phyloP scores from a whole-genome alignment of 192 early-diverging fungal species.

The Gigaspora rosea region DNA sequence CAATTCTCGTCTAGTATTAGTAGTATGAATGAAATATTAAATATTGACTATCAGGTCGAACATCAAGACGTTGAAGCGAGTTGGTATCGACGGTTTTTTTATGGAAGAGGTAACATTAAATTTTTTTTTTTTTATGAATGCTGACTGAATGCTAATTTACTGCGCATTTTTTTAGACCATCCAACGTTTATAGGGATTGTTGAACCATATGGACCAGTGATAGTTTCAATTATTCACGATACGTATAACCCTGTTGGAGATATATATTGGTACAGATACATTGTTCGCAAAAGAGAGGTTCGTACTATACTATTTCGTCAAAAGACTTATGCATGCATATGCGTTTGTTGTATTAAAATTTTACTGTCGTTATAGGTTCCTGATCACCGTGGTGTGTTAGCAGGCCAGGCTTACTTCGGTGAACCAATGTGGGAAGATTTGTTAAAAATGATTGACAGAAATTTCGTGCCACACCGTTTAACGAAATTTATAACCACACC shows the following conservation, averaged over 20 bases:
- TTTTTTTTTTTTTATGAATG: not conserved
- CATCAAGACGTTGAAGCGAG: not conserved
- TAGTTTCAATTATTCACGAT: conserved; percentile 56
- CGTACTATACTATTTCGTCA: not conserved
- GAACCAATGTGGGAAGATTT: conserved; percentile 8
- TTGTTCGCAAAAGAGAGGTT: not conserved
- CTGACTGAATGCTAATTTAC: not conserved
- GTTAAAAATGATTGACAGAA: not conserved
- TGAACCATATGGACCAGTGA: conserved; percentile 56
- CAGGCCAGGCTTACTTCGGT: not conserved
- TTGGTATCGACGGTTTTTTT: not conserved
- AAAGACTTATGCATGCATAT: not conserved
- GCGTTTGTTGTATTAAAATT: not conserved
- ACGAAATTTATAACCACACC: conserved; percentile 62
- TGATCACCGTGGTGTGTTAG: not conserved
- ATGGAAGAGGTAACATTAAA: not conserved
- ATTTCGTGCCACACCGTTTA: conserved; percentile 36
- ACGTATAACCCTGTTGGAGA: not conserved
- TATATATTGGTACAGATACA: conserved; percentile 15
- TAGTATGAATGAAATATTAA: not conserved
- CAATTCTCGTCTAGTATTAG: not conserved
- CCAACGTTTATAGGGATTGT: conserved; percentile 44
- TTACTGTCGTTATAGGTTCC: not conserved
- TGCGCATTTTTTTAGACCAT: conserved; percentile 18
- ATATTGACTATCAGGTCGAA: not conserved